A percentile compares a stretch with the other conserved stretches of the same genome.
Conservation (phyloP, 1,284 basidiomycete genomes). For the Trametes polyzona region DNA sequence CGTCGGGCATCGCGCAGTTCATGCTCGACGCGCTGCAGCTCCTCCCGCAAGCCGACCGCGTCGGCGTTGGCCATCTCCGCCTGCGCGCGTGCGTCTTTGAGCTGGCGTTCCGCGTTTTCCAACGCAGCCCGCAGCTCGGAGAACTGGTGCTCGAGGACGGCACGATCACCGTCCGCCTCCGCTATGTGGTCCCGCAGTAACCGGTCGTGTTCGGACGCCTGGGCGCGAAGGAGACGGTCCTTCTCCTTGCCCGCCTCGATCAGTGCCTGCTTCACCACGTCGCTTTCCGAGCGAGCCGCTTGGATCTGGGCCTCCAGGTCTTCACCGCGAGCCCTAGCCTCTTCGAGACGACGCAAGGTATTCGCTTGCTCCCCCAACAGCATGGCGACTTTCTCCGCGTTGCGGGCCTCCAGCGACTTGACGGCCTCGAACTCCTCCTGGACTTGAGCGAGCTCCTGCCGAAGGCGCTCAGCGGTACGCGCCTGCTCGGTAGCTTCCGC, state of each 20-base stretch:
- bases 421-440: conserved; percentile 72
- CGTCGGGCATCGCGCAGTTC: conserved; percentile 66
- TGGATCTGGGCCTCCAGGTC: conserved; percentile 76
- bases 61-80: conserved; percentile 66
- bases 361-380: conserved; percentile 76
- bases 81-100: conserved; percentile 63
- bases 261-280: conserved; percentile 67
- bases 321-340: conserved; percentile 71
- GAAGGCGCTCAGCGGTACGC: conserved; percentile 62
- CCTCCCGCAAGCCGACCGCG: conserved; percentile 67
- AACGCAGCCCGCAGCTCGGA: conserved; percentile 70
- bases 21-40: conserved; percentile 69
- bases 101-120: conserved; percentile 59
- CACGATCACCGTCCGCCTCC: conserved; percentile 90
- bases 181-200: conserved; percentile 86
- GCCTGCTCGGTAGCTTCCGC: conserved; percentile 72
- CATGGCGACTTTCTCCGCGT: conserved; percentile 63
- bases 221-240: conserved; percentile 72
- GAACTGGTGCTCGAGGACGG: conserved; percentile 87
- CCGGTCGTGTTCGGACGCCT: conserved; percentile 83
- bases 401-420: conserved; percentile 70
- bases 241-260: conserved; percentile 72
- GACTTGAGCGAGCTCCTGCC: conserved; percentile 70
- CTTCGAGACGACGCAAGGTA: conserved; percentile 72
- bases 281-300: conserved; percentile 66